phyloP scores from a whole-genome alignment of 129 eudicot genomes.

The sunflower (Helianthus annuus) region HanXRQr2.0-SUNRISE NC_035446.2:152263911-152264410 shows the following conservation, averaged over 20 bases:
- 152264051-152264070: conserved; percentile 62
- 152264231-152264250: neutral
- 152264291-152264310: too few species aligned
- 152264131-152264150: conserved; percentile 9
- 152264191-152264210: neutral
- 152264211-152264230: neutral
- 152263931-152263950: conserved; percentile 64
- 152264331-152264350: too few species aligned
- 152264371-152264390: too few species aligned
- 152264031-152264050: conserved; percentile 53
- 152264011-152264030: conserved; percentile 78
- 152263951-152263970: conserved; percentile 90
- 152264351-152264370: too few species aligned
- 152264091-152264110: conserved; percentile 54
- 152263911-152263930: neutral
- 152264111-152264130: neutral
- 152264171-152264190: conserved; percentile 5
- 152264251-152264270: neutral
- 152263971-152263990: conserved; percentile 73
- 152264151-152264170: neutral
- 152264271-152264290: neutral
- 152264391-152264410: too few species aligned
- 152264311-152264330: too few species aligned
- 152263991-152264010: conserved; percentile 80
- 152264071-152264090: conserved; percentile 87